Conservation (phyloP, 2,329 filamentous ascomycete genomes). For the Fusarium solani-melongenae region DNA sequence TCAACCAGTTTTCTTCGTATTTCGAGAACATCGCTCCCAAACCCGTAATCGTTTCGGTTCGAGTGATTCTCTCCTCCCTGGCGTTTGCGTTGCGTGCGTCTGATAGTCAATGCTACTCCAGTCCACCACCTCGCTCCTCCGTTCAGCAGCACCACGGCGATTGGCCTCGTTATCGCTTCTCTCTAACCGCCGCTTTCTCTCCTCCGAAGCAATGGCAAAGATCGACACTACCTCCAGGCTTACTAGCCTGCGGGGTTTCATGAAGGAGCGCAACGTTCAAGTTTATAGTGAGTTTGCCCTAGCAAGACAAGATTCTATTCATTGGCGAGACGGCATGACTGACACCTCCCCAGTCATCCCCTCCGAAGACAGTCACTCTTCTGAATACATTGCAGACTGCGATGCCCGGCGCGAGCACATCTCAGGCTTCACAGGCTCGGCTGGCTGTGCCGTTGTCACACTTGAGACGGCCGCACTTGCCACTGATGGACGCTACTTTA, state of each 20-base stretch:
- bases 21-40: neutral
- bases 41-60: neutral
- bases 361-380: constrained; percentile 96
- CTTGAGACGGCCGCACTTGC: constrained; percentile 87
- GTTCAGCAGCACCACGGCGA: constrained; percentile 31
- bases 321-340: neutral
- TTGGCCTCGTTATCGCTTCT: constrained; percentile 12
- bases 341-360: constrained; percentile 76
- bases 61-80: constrained; percentile 14
- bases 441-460: constrained; percentile 91
- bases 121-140: constrained; percentile 36
- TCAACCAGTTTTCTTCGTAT: neutral
- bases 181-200: constrained; percentile 28
- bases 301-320: neutral
- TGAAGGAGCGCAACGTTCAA: constrained; percentile 88
- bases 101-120: constrained; percentile 41
- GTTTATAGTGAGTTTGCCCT: constrained; percentile 80
- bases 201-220: constrained; percentile 46
- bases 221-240: constrained; percentile 85
- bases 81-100: constrained; percentile 28
- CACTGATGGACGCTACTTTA: constrained; percentile 98
- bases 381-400: constrained; percentile 97
- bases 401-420: constrained; percentile 93
- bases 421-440: constrained; percentile 93
- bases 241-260: constrained; percentile 80